Evolutionary conservation across 1,284 basidiomycete species (phyloP), one percentile per base, ranked within the genome.

Genomic region (Tremellales sp.): DNA sequence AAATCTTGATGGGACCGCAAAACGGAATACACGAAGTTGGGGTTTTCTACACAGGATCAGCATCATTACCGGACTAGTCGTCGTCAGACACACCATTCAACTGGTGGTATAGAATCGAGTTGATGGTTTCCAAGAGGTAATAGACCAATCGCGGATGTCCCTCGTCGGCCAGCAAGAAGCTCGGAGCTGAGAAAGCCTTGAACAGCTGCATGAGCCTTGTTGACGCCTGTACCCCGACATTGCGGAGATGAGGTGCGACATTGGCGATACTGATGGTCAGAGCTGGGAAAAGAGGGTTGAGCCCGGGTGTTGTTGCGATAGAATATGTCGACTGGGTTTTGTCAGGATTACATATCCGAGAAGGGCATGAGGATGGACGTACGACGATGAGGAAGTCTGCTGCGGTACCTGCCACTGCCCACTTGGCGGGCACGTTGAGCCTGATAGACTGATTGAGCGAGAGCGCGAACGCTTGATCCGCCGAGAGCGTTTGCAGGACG

Each of bases 61-160:
- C 35, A 42, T 37, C 45, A 36, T n/a, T n/a, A n/a, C n/a, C n/a
- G n/a, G n/a, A n/a, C n/a, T n/a, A n/a, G n/a, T n/a, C n/a, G 17
- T n/a, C n/a, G n/a, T n/a, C 3, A 4, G 25, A 29, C 43, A 52
- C 26, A 51, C 55, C 54, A 42, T 64, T 67, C 24, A 72, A 58
- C 43, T 85, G 81, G 57, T 87, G 78, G 36, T 84, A 73, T 47
- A 97, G 79, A 46, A 96, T 78, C 4, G 84, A 81, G 70, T 92
- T 96, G 78, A 97, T 89, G 4, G 86, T 82, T 69, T 97, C 93
- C 39, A 97, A 62, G 84, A 91, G 83, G 74, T 94, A 94, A 74
- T 88, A 97, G 25, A 96, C 78, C 22, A 97, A 75, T 44, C 93
- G 77, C 2, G 94, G 94, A 68, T 97, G 88, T 5, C 90, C 89